Evolutionary conservation across 257 asterid species (phyloP).

Genomic region (Fraxinus cuspidata): DNA sequence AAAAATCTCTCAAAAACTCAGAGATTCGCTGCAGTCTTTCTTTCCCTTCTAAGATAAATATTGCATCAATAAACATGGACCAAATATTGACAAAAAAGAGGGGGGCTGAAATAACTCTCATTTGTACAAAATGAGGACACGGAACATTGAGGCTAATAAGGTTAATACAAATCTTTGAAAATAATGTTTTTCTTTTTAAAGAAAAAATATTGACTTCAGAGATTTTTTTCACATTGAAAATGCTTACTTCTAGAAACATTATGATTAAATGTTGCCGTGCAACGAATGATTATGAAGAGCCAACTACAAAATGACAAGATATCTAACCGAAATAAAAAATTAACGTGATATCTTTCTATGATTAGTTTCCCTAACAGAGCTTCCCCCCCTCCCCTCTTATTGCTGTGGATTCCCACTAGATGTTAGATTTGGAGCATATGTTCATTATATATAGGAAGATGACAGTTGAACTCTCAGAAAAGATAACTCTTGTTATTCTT

Average conservation of each 20-base stretch:
- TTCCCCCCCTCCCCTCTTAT: no score
- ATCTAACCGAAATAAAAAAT: slow-evolving; percentile 3
- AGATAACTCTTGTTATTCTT: not conserved
- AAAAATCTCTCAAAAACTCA: not conserved
- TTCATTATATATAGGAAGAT: not conserved
- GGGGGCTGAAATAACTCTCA: not conserved
- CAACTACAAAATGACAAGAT: not conserved
- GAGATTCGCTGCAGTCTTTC: not conserved
- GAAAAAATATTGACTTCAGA: not conserved
- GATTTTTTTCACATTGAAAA: not conserved
- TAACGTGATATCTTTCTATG: not conserved
- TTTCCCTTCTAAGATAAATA: not conserved
- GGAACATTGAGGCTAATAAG: not conserved
- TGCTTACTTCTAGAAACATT: not conserved
- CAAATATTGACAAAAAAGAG: not conserved
- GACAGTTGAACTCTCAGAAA: not conserved
- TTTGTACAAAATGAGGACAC: not conserved
- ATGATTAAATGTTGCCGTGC: not conserved
- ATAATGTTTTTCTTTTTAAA: not conserved
- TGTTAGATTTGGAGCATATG: not conserved
- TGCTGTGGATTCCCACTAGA: slow-evolving; percentile 10
- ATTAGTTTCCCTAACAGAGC: not conserved
- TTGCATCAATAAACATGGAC: not conserved
- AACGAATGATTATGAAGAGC: not conserved
- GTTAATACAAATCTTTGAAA: not conserved